Conservation (phyloP, 805 yeast genomes). For the Geotrichum ghanense region DNA sequence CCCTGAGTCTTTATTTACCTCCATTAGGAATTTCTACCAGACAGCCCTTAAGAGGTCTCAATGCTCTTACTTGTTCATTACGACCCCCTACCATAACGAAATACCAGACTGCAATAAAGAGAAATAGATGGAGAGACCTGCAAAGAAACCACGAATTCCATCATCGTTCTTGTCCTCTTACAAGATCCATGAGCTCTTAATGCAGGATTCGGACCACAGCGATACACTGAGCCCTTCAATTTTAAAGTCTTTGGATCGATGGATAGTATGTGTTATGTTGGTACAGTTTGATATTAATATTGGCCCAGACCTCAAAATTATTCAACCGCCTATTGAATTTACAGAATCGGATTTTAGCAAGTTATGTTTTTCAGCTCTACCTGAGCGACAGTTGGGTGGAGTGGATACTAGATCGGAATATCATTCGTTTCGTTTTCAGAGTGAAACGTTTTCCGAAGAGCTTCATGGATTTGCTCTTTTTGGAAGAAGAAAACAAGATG, state of each 20-base stretch:
- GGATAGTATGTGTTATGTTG: slow-evolving; percentile 15
- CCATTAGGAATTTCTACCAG: too few species aligned
- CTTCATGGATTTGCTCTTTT: slow-evolving; percentile 15
- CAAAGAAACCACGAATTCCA: slow-evolving; percentile 18
- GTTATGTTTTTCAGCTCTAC: slow-evolving; percentile 20
- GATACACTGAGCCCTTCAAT: slow-evolving; percentile 7
- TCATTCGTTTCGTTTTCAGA: slow-evolving; percentile 12
- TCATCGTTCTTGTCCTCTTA: slow-evolving; percentile 35
- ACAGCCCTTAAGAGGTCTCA: too few species aligned
- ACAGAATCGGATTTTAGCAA: slow-evolving; percentile 17
- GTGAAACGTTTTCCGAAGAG: slow-evolving; percentile 4
- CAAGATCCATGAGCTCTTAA: slow-evolving; percentile 26
- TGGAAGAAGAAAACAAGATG: slow-evolving; percentile 10
- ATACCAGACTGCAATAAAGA: too few species aligned
- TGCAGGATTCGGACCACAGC: slow-evolving; percentile 5
- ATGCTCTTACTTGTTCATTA: too few species aligned
- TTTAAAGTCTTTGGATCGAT: slow-evolving; percentile 6
- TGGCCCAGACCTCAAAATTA: slow-evolving; percentile 20
- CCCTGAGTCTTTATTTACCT: too few species aligned
- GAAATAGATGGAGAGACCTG: neutral
- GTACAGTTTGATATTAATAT: slow-evolving; percentile 19
- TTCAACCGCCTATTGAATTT: slow-evolving; percentile 18
- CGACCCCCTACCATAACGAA: too few species aligned
- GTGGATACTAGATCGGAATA: slow-evolving; percentile 3
- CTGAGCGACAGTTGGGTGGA: slow-evolving; percentile 12